Evolutionary conservation across 495 filamentous ascomycete genomes (phyloP), one percentile per base, ranked within the genome.

Genomic region (Immersiella caudata): DNA sequence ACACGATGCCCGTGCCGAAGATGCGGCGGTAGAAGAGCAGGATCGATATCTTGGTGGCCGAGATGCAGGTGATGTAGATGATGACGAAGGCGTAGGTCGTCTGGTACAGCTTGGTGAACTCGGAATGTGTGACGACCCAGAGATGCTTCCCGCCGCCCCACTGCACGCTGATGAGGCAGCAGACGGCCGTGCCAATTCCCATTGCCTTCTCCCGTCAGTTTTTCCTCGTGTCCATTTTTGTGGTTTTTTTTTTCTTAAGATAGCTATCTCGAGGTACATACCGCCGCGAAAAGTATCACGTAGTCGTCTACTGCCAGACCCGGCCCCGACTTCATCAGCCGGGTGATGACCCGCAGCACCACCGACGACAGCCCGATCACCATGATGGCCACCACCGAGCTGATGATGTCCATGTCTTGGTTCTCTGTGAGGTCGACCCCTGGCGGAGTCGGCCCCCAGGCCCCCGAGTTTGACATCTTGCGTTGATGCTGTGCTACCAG

Each of bases 61-160:
- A 69, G 56, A 73, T 68, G 66, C 71, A 70, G 24, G 66, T 67
- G 62, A 69, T 73, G 67, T 70, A 71, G 58, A 75, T 66, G 67
- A 72, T 72, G 67, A 72, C 70, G 25, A 72, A 72, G 50, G 70
- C 67, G 52, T 67, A 69, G 0, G 70, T 72, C 14, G 67, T 72
- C 54, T 72, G 70, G 67, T 67, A 72, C 24, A 72, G 64, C 64
- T 68, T 68, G 46, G 64, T 67, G 60, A 72, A 68, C 57, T 72
- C 64, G 49, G 62, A 60, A 14, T 46, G 35, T 0, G 60, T 62
- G 18, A 69, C 70, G 11, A 65, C 64, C 70, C 70, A 69, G n/a
- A 72, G 67, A 40, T 72, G 67, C 21, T 69, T 72, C 0, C 70
- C 70, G 9, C 70, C 70, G 36, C 67, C 67, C 66, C 63, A 71